Evolutionary conservation across 2,329 filamentous ascomycete species (phyloP).

Genomic region (Onygena corvina): DNA sequence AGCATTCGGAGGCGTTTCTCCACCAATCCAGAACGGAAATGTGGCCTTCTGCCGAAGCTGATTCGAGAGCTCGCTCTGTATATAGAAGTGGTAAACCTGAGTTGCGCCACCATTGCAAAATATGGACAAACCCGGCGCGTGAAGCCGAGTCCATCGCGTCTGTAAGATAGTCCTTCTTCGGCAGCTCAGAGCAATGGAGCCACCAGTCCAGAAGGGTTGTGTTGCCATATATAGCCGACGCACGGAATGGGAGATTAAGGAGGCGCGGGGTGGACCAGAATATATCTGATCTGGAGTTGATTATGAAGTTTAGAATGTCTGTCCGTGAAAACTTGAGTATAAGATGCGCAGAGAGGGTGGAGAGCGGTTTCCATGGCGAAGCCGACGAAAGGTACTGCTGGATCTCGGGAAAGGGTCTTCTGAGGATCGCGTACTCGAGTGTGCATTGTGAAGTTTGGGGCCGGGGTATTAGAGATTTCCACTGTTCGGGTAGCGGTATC

Average conservation of each 20-base stretch:
- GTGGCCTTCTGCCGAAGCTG: constrained; percentile 72
- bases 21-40: constrained; percentile 88
- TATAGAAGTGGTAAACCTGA: constrained; percentile 70
- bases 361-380: constrained; percentile 61
- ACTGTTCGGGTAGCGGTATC: constrained; percentile 59
- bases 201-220: constrained; percentile 83
- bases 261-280: constrained; percentile 77
- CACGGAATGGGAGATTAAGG: constrained; percentile 74
- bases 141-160: constrained; percentile 83
- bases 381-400: constrained; percentile 58
- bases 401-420: constrained; percentile 56
- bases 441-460: constrained; percentile 60
- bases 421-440: constrained; percentile 74
- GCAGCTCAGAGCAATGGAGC: constrained; percentile 68
- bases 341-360: constrained; percentile 69
- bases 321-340: constrained; percentile 85
- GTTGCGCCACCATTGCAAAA: constrained; percentile 85
- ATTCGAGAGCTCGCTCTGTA: constrained; percentile 75
- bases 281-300: constrained; percentile 56
- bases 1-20: constrained; percentile 55
- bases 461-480: constrained; percentile 51
- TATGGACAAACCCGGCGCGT: constrained; percentile 68
- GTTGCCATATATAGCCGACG: constrained; percentile 73
- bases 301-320: constrained; percentile 61
- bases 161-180: constrained; percentile 72